Percentiles rank a stretch among this genome's conserved stretches.
Evolutionary conservation across 768 basidiomycete species (phyloP).

Genomic region (Chalciporus piperatus): DNA sequence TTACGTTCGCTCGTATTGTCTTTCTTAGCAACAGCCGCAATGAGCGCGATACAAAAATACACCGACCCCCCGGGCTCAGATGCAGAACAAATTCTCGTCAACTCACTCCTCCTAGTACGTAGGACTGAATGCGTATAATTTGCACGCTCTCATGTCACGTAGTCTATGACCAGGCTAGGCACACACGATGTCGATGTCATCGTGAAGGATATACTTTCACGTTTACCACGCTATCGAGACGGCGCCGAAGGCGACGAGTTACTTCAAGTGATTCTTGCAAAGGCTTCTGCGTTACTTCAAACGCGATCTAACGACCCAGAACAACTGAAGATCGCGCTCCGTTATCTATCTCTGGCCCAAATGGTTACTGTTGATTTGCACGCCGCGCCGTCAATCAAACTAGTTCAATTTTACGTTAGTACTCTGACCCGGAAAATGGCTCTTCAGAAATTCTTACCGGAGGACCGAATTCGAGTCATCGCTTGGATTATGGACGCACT

Average conservation of each 20-base stretch:
- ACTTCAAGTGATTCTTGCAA: constrained; percentile 39
- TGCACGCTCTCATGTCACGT: constrained; percentile 5
- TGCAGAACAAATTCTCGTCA: constrained; percentile 47
- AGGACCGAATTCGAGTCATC: constrained; percentile 46
- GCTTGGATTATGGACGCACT: constrained; percentile 45
- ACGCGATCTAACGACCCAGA: constrained; percentile 27
- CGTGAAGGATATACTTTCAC: constrained; percentile 51
- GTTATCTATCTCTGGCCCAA: constrained; percentile 47
- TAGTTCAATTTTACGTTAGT: constrained; percentile 54
- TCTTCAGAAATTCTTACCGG: constrained; percentile 42
- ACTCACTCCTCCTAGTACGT: constrained; percentile 50
- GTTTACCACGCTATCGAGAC: constrained; percentile 43
- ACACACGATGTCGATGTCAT: constrained; percentile 43
- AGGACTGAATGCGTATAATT: neutral
- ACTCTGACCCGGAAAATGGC: constrained; percentile 43
- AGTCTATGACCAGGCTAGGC: constrained; percentile 52
- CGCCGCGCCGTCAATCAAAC: constrained; percentile 40
- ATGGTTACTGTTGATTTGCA: constrained; percentile 41
- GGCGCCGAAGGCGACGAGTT: constrained; percentile 37
- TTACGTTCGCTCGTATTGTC: constrained; percentile 57
- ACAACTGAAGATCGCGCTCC: constrained; percentile 37
- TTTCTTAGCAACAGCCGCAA: constrained; percentile 56
- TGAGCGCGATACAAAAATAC: constrained; percentile 42
- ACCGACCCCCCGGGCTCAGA: constrained; percentile 40
- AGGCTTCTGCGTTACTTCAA: constrained; percentile 34